phyloP scores from a whole-genome alignment of 345 rosid species.

The Camelina sativa region DNA sequence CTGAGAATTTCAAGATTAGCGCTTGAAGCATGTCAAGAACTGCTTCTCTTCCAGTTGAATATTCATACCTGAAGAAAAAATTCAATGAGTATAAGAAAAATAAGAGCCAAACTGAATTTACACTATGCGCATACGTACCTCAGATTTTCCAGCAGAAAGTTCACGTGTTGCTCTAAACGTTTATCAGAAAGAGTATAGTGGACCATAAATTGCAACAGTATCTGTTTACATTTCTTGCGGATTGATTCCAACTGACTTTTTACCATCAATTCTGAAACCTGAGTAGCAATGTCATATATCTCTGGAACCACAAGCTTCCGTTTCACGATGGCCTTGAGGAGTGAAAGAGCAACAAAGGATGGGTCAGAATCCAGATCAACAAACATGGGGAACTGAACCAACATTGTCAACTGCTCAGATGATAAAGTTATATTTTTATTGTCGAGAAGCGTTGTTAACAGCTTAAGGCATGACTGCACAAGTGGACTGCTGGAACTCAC shows the following conservation, averaged over 20 bases:
- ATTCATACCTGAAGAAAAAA: constrained; percentile 66
- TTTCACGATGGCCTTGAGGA: constrained; percentile 76
- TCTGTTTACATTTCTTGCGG: constrained; percentile 79
- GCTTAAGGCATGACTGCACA: constrained; percentile 77
- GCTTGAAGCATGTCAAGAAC: constrained; percentile 86
- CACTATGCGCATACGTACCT: constrained; percentile 53
- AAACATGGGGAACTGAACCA: constrained; percentile 84
- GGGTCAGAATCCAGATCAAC: constrained; percentile 78
- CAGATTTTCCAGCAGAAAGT: constrained; percentile 66
- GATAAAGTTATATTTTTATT: constrained; percentile 67
- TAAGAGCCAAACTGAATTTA: constrained; percentile 9
- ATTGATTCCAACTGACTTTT: constrained; percentile 72
- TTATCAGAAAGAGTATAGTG: constrained; percentile 70
- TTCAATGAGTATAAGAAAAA: constrained; percentile 17
- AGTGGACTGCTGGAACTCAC: constrained; percentile 61
- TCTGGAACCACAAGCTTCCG: constrained; percentile 83
- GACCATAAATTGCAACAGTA: constrained; percentile 73
- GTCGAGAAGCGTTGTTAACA: constrained; percentile 75
- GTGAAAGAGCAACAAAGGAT: constrained; percentile 68
- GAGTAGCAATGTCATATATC: constrained; percentile 74
- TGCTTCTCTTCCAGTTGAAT: constrained; percentile 86
- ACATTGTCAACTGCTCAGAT: constrained; percentile 64
- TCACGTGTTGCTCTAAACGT: constrained; percentile 67
- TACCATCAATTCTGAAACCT: constrained; percentile 79
- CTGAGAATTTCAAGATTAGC: constrained; percentile 66